These are phyloP conservation scores for Cutaneotrichosporon spelunceum DNA, from an alignment of 1,284 basidiomycete species.

Conservation along the genomic window DNA sequence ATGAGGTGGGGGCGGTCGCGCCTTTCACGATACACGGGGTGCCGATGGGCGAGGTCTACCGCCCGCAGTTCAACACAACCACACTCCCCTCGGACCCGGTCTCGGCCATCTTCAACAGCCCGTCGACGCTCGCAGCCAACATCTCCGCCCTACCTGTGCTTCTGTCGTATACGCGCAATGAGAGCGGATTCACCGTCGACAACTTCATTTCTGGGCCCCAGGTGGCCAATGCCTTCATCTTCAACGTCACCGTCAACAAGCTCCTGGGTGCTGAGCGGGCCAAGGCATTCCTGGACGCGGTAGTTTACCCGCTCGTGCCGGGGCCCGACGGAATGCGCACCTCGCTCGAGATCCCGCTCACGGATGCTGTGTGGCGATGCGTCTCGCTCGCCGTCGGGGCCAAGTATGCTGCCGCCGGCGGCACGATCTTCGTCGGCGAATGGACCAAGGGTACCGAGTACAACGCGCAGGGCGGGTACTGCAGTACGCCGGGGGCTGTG, in stretches of 20 bases:
- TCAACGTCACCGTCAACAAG: slow-evolving; percentile 47
- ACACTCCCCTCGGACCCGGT: slow-evolving; percentile 4
- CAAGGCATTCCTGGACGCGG: slow-evolving; percentile 54
- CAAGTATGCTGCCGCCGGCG: slow-evolving; percentile 63
- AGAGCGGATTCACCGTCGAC: slow-evolving; percentile 5
- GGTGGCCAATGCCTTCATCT: slow-evolving; percentile 38
- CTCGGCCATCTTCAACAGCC: slow-evolving; percentile 1
- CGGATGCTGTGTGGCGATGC: slow-evolving; percentile 60
- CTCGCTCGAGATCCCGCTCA: slow-evolving; percentile 61
- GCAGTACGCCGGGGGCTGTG: slow-evolving; percentile 29
- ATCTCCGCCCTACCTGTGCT: slow-evolving; percentile 5
- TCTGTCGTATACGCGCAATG: slow-evolving; percentile 2
- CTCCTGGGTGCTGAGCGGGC: slow-evolving; percentile 56
- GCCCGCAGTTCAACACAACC: slow-evolving; percentile 4
- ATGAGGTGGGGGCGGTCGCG: not conserved
- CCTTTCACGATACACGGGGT: slow-evolving; percentile 4
- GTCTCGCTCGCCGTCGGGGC: slow-evolving; percentile 66
- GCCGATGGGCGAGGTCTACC: slow-evolving; percentile 1
- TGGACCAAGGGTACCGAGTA: slow-evolving; percentile 67
- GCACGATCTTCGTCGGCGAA: slow-evolving; percentile 65
- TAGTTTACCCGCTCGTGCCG: slow-evolving; percentile 56
- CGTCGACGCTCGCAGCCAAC: not conserved
- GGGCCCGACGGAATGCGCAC: slow-evolving; percentile 51
- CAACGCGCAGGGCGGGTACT: slow-evolving; percentile 51
- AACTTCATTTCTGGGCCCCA: slow-evolving; percentile 43